Evolutionary conservation across 371 early-diverging fungal genomes (phyloP).

Genomic region (Mucor velutinosus): DNA sequence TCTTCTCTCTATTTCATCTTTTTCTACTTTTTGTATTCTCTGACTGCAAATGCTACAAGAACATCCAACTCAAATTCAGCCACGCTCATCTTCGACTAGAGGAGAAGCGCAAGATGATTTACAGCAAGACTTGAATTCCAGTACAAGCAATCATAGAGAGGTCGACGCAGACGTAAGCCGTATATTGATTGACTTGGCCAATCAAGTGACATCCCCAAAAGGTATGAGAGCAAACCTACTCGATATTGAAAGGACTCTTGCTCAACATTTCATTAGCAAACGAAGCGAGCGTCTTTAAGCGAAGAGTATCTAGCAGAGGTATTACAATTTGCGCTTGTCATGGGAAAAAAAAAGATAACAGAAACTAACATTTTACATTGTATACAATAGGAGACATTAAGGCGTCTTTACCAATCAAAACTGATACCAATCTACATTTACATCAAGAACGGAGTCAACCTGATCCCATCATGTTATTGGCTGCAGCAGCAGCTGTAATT

Average conservation of each 20-base stretch:
- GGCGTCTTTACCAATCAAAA: slow-evolving; percentile 21
- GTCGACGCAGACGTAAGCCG: slow-evolving; percentile 38
- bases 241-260: background rate
- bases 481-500: slow-evolving; percentile 49
- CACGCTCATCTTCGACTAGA: slow-evolving; percentile 35
- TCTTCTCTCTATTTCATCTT: background rate
- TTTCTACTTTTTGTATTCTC: background rate
- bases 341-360: background rate
- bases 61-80: slow-evolving; percentile 31
- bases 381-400: slow-evolving; percentile 11
- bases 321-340: background rate
- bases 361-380: background rate
- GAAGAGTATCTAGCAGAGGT: slow-evolving; percentile 15
- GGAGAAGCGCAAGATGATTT: slow-evolving; percentile 9
- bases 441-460: slow-evolving; percentile 21
- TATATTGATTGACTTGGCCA: slow-evolving; percentile 35
- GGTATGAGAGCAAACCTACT: background rate
- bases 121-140: slow-evolving; percentile 2
- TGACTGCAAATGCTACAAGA: slow-evolving; percentile 21
- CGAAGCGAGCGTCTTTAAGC: background rate
- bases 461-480: slow-evolving; percentile 53
- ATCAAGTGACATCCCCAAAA: slow-evolving; percentile 21
- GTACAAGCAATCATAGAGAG: slow-evolving; percentile 9
- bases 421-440: slow-evolving; percentile 18
- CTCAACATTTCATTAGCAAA: background rate